These are phyloP conservation scores for Novakomyces olei DNA, from an alignment of 805 yeast genomes.

Conservation along the genomic window DNA sequence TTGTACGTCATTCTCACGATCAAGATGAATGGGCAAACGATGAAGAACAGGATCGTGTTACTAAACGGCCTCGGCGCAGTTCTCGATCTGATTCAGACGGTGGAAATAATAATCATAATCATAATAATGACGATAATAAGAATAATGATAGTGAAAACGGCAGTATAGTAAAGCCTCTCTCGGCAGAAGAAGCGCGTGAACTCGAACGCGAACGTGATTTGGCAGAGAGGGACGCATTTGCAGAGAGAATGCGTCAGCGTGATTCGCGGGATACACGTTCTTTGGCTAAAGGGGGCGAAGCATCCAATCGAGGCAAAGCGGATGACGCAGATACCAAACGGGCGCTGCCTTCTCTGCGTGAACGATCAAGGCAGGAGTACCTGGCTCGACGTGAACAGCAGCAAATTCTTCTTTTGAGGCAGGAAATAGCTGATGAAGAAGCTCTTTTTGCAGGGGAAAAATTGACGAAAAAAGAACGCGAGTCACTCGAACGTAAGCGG, in stretches of 20 bases:
- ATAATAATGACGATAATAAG: not conserved
- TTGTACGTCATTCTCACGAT: not conserved
- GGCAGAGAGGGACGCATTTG: constrained; percentile 15
- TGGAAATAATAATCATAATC: not conserved
- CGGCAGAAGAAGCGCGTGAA: not conserved
- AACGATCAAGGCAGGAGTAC: constrained; percentile 28
- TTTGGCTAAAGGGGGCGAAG: constrained; percentile 5
- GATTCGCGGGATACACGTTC: constrained; percentile 7
- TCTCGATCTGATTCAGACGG: no score
- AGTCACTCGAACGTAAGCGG: constrained; percentile 30
- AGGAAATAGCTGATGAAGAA: constrained; percentile 28
- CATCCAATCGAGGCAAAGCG: constrained; percentile 4
- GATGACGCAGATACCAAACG: constrained; percentile 7
- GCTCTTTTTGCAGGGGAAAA: constrained; percentile 24
- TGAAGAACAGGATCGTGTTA: no score
- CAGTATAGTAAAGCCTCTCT: not conserved
- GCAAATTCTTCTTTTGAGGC: constrained; percentile 21
- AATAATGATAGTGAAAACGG: not conserved
- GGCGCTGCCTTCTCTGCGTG: constrained; percentile 19
- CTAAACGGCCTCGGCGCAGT: no score
- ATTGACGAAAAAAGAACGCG: constrained; percentile 26
- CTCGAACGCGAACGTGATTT: constrained; percentile 10
- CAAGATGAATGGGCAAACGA: constrained; percentile 2
- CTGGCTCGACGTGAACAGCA: constrained; percentile 27
- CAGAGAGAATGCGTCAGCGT: constrained; percentile 11